Conservation (phyloP, 2,329 filamentous ascomycete genomes). For the Simplicillium sp. region DNA sequence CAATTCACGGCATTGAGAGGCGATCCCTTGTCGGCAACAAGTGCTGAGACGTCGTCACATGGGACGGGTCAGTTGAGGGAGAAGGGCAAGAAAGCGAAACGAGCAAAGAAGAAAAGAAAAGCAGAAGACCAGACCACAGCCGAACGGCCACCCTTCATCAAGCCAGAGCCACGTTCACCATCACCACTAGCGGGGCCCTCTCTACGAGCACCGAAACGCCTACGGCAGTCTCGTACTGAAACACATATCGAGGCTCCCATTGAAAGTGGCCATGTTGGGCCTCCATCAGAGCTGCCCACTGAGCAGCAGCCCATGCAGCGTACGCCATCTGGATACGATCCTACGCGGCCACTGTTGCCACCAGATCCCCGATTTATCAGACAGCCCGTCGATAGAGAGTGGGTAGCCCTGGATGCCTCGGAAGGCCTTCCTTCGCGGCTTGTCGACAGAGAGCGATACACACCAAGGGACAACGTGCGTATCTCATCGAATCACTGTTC, state of each 20-base stretch:
- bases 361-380: no score
- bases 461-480: no score
- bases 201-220: conserved; percentile 46
- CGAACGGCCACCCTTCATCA: conserved; percentile 46
- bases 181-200: conserved; percentile 46
- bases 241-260: conserved; percentile 11
- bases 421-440: no score
- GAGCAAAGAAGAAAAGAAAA: conserved; percentile 41
- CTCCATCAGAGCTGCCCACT: conserved; percentile 6
- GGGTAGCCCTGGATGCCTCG: no score
- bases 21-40: conserved; percentile 37
- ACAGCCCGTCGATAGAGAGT: no score
- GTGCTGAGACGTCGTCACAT: conserved; percentile 52
- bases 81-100: conserved; percentile 33
- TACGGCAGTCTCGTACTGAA: conserved; percentile 36
- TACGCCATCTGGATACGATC: no score
- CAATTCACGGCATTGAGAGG: conserved; percentile 50
- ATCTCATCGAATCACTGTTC: no score
- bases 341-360: no score
- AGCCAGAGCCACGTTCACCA: conserved; percentile 54
- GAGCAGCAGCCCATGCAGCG: not conserved
- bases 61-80: no score
- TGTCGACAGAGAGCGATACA: no score
- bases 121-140: conserved; percentile 38
- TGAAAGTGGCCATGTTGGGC: not conserved